These are phyloP conservation scores for Monilinia laxa DNA, from an alignment of 2,329 filamentous ascomycete species.

Conservation along the genomic window DNA sequence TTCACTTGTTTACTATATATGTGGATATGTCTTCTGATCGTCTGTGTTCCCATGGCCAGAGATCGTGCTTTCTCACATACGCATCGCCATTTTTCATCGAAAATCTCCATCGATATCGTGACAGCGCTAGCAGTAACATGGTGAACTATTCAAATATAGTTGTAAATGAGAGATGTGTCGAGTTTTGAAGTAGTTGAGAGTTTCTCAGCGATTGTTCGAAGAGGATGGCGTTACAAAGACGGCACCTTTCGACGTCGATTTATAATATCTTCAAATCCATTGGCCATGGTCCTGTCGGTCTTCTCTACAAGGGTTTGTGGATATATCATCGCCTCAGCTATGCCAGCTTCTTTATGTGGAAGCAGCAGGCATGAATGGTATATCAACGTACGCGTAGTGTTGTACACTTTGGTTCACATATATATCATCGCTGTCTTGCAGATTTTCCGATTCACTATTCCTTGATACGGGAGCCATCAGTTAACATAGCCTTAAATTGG, in stretches of 20 bases:
- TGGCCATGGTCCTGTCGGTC: too few relatives aligned
- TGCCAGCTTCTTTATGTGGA: too few relatives aligned
- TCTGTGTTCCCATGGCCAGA: not conserved
- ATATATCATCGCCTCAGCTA: not conserved
- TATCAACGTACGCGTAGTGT: not conserved
- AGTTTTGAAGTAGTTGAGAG: not conserved
- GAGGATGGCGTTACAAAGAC: not conserved
- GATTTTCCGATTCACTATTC: not conserved
- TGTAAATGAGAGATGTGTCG: not conserved
- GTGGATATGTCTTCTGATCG: not conserved
- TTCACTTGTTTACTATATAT: not conserved
- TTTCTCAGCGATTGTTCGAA: not conserved
- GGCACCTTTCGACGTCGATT: not conserved
- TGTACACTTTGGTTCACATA: not conserved
- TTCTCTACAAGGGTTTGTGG: not conserved
- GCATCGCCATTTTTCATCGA: not conserved
- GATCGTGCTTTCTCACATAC: not conserved
- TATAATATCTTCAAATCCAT: not conserved
- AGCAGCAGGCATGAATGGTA: not conserved
- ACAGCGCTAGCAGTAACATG: not conserved
- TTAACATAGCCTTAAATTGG: not conserved
- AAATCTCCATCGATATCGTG: not conserved
- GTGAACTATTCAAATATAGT: not conserved
- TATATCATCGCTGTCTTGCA: not conserved
- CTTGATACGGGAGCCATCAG: not conserved